Evolutionary conservation across 1,284 basidiomycete genomes (phyloP).

Genomic region (Stereum hirsutum): DNA sequence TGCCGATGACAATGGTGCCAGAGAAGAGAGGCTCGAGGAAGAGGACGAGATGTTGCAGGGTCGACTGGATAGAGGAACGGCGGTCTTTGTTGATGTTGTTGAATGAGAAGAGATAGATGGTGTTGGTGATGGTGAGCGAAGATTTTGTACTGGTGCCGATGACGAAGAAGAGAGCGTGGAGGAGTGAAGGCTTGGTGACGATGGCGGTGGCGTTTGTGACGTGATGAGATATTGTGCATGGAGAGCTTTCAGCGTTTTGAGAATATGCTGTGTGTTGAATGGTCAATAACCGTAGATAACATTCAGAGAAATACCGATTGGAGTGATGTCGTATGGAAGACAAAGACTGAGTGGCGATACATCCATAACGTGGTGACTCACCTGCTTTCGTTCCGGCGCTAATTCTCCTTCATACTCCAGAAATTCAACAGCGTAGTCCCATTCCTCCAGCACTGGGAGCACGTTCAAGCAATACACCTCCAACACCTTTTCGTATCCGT

Average conservation of each 20-base stretch:
- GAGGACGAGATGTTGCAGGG: too few relatives aligned
- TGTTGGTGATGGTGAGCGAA: constrained; percentile 12
- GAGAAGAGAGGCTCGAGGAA: too few relatives aligned
- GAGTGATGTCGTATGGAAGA: not conserved
- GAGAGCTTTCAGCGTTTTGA: constrained; percentile 7
- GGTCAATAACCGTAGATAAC: too few relatives aligned
- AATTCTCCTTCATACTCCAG: constrained; percentile 63
- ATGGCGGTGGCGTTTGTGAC: not conserved
- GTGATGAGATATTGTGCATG: constrained; percentile 2
- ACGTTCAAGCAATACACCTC: constrained; percentile 68
- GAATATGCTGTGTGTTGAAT: constrained; percentile 3
- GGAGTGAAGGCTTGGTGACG: not conserved
- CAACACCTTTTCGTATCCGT: constrained; percentile 62
- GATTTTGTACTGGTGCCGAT: constrained; percentile 1
- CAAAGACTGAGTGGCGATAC: too few relatives aligned
- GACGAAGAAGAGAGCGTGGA: not conserved
- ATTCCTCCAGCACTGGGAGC: constrained; percentile 61
- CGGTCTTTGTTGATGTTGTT: constrained; percentile 10
- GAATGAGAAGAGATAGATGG: constrained; percentile 12
- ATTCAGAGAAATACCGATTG: not conserved
- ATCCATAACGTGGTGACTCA: too few relatives aligned
- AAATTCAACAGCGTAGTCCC: constrained; percentile 71
- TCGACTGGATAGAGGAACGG: constrained; percentile 12
- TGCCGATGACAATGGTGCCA: too few relatives aligned
- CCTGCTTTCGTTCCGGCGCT: constrained; percentile 37